Conservation (phyloP, 768 basidiomycete genomes). For the Pisolithus sp. region DNA sequence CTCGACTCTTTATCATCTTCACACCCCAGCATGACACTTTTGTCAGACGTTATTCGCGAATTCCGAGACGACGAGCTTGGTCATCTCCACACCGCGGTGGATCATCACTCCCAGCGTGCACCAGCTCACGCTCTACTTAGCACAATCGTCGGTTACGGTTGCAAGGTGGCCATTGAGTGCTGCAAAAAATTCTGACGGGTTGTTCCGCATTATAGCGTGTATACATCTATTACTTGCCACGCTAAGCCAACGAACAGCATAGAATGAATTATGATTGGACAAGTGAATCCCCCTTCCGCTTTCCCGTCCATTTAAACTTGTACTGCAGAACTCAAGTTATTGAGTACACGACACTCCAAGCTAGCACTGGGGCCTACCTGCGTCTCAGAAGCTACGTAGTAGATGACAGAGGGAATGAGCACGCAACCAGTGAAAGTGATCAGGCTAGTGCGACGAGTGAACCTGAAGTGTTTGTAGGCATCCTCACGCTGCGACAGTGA, state of each 20-base stretch:
- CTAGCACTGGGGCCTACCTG: slow-evolving; percentile 34
- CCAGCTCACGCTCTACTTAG: slow-evolving; percentile 89
- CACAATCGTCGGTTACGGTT: slow-evolving; percentile 77
- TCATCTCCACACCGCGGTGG: slow-evolving; percentile 87
- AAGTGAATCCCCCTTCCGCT: slow-evolving; percentile 40
- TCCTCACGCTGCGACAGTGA: slow-evolving; percentile 58
- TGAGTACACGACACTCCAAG: slow-evolving; percentile 16
- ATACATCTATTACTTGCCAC: background rate
- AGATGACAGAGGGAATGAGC: slow-evolving; percentile 54
- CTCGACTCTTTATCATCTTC: slow-evolving; percentile 54
- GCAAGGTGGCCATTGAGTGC: slow-evolving; percentile 83
- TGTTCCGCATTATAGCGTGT: background rate
- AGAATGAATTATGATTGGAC: slow-evolving; percentile 16
- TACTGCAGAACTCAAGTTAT: slow-evolving; percentile 27
- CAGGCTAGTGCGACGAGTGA: slow-evolving; percentile 63
- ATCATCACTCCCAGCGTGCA: slow-evolving; percentile 80
- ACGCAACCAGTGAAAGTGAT: slow-evolving; percentile 57
- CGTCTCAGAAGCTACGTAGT: slow-evolving; percentile 36
- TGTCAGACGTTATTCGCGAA: slow-evolving; percentile 69
- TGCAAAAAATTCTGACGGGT: slow-evolving; percentile 69
- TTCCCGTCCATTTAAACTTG: slow-evolving; percentile 51
- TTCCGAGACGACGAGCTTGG: slow-evolving; percentile 94
- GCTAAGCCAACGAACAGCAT: too few species aligned
- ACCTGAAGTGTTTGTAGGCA: slow-evolving; percentile 77
- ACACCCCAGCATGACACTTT: slow-evolving; percentile 73